Percentiles rank a stretch among this genome's conserved stretches.
Evolutionary conservation across 768 basidiomycete genomes (phyloP).

Genomic region (Epithele typhae): DNA sequence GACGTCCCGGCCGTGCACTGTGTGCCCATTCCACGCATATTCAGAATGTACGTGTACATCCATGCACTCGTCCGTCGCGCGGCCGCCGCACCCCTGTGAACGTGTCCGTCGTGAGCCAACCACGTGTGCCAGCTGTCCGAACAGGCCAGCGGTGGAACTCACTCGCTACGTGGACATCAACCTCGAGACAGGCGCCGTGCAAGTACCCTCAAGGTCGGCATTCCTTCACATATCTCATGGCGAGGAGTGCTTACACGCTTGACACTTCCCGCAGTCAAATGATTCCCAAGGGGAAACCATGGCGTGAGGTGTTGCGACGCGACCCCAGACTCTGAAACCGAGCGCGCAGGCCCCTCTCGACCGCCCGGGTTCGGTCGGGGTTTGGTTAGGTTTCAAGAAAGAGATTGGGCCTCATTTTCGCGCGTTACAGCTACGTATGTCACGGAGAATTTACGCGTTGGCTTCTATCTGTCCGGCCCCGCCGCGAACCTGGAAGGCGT

Average conservation of each 20-base stretch:
- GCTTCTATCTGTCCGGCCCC: too few species aligned
- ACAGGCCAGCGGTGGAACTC: slow-evolving; percentile 57
- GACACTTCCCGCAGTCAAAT: slow-evolving; percentile 9
- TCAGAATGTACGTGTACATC: slow-evolving; percentile 52
- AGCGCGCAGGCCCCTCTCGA: too few species aligned
- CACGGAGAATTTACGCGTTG: too few species aligned
- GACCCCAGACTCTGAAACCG: too few species aligned
- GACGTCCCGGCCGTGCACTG: slow-evolving; percentile 45
- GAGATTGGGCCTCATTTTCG: too few species aligned
- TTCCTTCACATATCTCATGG: neutral
- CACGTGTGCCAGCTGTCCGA: slow-evolving; percentile 50
- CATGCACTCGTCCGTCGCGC: neutral
- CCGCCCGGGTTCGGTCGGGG: too few species aligned
- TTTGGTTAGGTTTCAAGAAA: too few species aligned
- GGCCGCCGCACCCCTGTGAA: too few species aligned
- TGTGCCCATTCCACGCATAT: slow-evolving; percentile 71
- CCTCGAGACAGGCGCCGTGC: slow-evolving; percentile 17
- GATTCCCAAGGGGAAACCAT: slow-evolving; percentile 23
- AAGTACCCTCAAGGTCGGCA: slow-evolving; percentile 25
- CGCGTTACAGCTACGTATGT: too few species aligned
- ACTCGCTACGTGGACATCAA: slow-evolving; percentile 15
- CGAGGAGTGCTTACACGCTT: neutral
- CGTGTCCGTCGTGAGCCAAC: too few species aligned
- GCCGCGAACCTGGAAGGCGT: too few species aligned
- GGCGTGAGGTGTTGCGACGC: slow-evolving; percentile 20